These are phyloP conservation scores for Hypoxylon cercidicola DNA, from an alignment of 495 filamentous ascomycete genomes.

Conservation along the genomic window DNA sequence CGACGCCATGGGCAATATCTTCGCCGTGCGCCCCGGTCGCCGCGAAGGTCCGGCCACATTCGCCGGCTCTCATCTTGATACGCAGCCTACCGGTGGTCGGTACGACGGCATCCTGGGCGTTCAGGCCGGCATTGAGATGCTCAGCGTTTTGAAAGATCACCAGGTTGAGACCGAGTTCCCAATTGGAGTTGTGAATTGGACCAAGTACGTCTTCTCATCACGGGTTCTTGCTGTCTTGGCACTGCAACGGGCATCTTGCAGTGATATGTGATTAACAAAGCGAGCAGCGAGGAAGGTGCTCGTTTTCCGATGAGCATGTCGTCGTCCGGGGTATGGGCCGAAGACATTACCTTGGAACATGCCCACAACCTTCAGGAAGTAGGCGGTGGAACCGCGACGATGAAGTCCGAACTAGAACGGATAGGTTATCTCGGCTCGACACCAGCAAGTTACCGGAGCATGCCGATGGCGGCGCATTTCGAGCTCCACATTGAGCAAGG, in stretches of 20 bases:
- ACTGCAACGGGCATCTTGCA: background rate
- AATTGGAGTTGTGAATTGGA: conserved; percentile 83
- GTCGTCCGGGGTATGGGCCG: conserved; percentile 81
- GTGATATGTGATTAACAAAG: conserved; percentile 39
- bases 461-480: conserved; percentile 82
- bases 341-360: conserved; percentile 67
- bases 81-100: conserved; percentile 78
- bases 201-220: conserved; percentile 63
- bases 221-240: background rate
- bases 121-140: conserved; percentile 74
- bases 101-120: conserved; percentile 84
- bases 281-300: conserved; percentile 75
- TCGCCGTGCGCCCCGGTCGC: conserved; percentile 72
- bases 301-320: conserved; percentile 83
- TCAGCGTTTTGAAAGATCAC: conserved; percentile 74
- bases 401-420: conserved; percentile 73
- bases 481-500: conserved; percentile 89
- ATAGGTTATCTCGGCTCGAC: conserved; percentile 74
- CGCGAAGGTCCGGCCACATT: conserved; percentile 61
- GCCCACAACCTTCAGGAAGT: conserved; percentile 71
- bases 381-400: conserved; percentile 62
- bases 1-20: conserved; percentile 73
- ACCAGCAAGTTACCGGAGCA: conserved; percentile 66
- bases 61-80: conserved; percentile 80
- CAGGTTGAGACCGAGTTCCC: conserved; percentile 75